Evolutionary conservation across 306 rosid genomes (phyloP), one percentile per base, ranked within the genome.

Genomic region (Mucuna pruriens): DNA sequence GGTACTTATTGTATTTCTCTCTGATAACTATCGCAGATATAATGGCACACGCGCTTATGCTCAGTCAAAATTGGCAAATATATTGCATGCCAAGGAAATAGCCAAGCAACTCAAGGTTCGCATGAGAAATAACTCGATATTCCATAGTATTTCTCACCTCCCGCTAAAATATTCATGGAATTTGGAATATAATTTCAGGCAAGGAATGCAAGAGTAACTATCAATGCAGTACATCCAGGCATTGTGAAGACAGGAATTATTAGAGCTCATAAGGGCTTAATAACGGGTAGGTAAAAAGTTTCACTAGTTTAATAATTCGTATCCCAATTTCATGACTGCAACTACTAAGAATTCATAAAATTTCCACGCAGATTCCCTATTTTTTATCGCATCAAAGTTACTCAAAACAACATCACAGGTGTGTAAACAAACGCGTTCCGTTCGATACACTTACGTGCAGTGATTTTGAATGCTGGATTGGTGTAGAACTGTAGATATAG

Each of bases 141-240:
- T 60, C 69, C 46, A 29, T 48, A 36, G n/a, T 52, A 31, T 51
- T 34, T 74, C 29, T 55, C 58, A 25, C 15, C 51, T 75, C 15
- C 46, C n/a, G 40, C 26, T 17, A 57, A 45, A 20, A 1, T 49
- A 58, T 38, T 77, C 34, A 16, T 48, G 68, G 29, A 25, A 33
- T 22, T 33, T 80, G 67, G 42, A 51, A 64, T 68, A 7, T 63
- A 15, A 77, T 75, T 26, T 17, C 87, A 95, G 97, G 92, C 71
- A 74, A 93, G 93, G 84, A 95, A 95, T 84, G 99, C 94, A 67
- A 89, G 90, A 79, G 98, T 95, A 22, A 88, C 94, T 29, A 86
- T 93, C 63, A 93, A 91, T 76, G 97, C 98, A 73, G 85, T 93
- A 7, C 99, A 93, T 82, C 99, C 99, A 3, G 99, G 99, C 23